phyloP scores from a whole-genome alignment of 1,284 basidiomycete species.

The Mycena citricolor region DNA sequence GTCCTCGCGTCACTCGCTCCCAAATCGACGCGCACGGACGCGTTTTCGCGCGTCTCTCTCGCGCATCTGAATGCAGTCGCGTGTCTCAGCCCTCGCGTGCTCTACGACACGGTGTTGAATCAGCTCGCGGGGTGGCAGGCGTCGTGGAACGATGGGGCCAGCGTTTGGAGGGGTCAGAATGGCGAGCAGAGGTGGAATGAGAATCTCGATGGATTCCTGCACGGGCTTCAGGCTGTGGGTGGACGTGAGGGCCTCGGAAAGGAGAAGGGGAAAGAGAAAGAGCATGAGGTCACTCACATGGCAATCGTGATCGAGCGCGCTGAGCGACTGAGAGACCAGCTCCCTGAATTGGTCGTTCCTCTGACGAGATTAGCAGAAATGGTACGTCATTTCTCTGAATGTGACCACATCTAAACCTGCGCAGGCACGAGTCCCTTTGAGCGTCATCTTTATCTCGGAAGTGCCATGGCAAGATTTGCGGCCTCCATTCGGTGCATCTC shows the following conservation, averaged over 20 bases:
- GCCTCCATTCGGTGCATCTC: constrained; percentile 67
- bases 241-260: constrained; percentile 31
- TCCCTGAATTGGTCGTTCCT: constrained; percentile 70
- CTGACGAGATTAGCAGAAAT: constrained; percentile 73
- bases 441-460: constrained; percentile 67
- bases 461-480: constrained; percentile 75
- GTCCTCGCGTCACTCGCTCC: constrained; percentile 35
- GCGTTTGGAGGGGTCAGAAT: constrained; percentile 50
- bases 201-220: constrained; percentile 67
- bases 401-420: constrained; percentile 6
- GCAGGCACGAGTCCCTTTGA: constrained; percentile 44
- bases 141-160: constrained; percentile 59
- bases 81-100: constrained; percentile 61
- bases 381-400: constrained; percentile 44
- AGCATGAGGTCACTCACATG: constrained; percentile 38
- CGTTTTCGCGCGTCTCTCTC: constrained; percentile 33
- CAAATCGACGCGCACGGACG: constrained; percentile 18
- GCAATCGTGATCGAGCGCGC: constrained; percentile 69
- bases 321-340: constrained; percentile 61
- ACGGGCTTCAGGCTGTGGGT: constrained; percentile 47
- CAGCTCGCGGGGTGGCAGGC: constrained; percentile 54
- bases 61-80: constrained; percentile 62
- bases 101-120: constrained; percentile 71
- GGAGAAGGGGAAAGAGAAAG: constrained; percentile 31
- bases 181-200: constrained; percentile 48